Evolutionary conservation across 1,284 basidiomycete genomes (phyloP), one percentile per base, ranked within the genome.

Genomic region (Tilletia indica): DNA sequence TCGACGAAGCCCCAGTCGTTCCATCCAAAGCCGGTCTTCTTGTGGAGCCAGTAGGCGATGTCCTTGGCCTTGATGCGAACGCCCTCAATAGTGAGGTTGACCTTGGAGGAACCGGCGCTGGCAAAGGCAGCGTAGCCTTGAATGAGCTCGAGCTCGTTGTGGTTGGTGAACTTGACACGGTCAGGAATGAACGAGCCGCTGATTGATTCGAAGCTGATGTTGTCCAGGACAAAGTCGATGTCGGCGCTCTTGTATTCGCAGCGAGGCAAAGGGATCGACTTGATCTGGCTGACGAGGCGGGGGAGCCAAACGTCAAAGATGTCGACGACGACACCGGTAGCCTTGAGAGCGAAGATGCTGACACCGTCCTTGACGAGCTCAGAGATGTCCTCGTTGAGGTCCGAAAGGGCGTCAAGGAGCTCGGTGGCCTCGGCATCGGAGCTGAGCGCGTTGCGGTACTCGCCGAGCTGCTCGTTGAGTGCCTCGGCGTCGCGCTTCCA

Each of bases 161-260:
- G 82, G 69, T 84, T 83, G 70, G 86, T 81, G 73, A 87, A 79
- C 61, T 85, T 83, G 70, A 86, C 85, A 9, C 82, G 84, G 73
- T 86, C 86, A 67, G 86, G 86, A 66, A 87, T 85, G 79, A 87
- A 87, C 0, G 84, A 85, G 2, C 82, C 85, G 8, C 85, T 84
- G 67, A 85, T 84, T 71, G 86, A 78, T 34, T 74, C 74, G 19
- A 83, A 70, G 68, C 79, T 81, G 70, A 86, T 81, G 75, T 86
- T 85, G 73, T 86, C 85, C 61, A 86, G 85, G 56, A 86, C 85
- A 51, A 86, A 81, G 76, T 86, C 85, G 45, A 85, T 82, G 75
- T 86, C 85, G 63, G 82, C 80, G 14, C 84, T 85, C 73, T 85
- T 83, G 79, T 83, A 87, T 75, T 87, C 86, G 78, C 86, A 81